Conservation (phyloP, 2,329 filamentous ascomycete species). For the Colletotrichum sidae region DNA sequence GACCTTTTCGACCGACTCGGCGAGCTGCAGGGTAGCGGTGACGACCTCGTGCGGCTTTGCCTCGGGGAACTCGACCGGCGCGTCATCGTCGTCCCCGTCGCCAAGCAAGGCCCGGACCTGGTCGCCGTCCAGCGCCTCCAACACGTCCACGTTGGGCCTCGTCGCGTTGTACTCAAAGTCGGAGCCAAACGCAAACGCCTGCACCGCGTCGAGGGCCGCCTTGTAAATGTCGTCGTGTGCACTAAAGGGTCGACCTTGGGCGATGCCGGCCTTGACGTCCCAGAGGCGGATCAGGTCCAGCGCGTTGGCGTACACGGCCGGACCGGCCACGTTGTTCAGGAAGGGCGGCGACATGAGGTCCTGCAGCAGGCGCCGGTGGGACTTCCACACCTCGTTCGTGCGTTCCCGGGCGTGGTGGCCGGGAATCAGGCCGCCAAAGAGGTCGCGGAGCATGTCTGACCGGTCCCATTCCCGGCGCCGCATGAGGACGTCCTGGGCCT, state of each 20-base stretch:
- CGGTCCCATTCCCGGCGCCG: constrained; percentile 58
- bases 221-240: constrained; percentile 45
- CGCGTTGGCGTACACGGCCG: constrained; percentile 46
- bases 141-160: neutral
- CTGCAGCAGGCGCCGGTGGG: constrained; percentile 48
- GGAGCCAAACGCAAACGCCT: constrained; percentile 42
- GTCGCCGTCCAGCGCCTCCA: neutral
- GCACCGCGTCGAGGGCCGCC: constrained; percentile 46
- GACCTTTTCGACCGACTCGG: no score
- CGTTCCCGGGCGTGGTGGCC: constrained; percentile 47
- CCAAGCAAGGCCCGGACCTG: neutral
- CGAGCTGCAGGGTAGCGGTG: no score
- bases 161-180: constrained; percentile 24
- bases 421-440: constrained; percentile 47
- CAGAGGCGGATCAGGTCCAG: constrained; percentile 47
- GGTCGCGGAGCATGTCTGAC: constrained; percentile 41
- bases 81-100: no score
- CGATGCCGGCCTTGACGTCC: constrained; percentile 45
- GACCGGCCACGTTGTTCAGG: constrained; percentile 45
- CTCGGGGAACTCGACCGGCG: no score
- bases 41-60: no score
- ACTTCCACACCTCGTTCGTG: constrained; percentile 45
- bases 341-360: constrained; percentile 53
- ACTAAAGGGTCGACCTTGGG: constrained; percentile 44
- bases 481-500: constrained; percentile 54